Percentiles rank a stretch among this genome's conserved stretches.
Conservation (phyloP, 2,329 filamentous ascomycete genomes). For the Phyllosticta citriasiana region DNA sequence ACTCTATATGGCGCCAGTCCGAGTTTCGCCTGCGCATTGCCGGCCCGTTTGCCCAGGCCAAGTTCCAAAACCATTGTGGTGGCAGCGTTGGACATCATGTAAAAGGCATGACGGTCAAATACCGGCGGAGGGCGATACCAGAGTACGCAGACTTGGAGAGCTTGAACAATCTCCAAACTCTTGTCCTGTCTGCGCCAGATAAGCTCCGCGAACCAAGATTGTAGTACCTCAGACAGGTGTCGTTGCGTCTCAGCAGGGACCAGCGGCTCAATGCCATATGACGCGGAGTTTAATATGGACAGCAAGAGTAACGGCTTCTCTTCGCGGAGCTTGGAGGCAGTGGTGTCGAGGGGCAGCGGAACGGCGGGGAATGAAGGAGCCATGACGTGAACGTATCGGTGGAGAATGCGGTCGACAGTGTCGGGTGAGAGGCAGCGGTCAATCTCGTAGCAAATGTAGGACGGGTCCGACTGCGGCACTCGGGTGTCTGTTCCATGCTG, state of each 20-base stretch:
- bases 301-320: constrained; percentile 52
- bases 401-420: constrained; percentile 46
- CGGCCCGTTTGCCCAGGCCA: constrained; percentile 56
- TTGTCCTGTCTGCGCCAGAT: constrained; percentile 69
- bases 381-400: constrained; percentile 45
- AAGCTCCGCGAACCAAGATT: constrained; percentile 63
- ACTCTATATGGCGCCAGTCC: constrained; percentile 24
- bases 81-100: constrained; percentile 73
- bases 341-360: constrained; percentile 45
- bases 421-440: constrained; percentile 41
- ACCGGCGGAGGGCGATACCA: constrained; percentile 81
- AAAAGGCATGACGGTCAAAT: constrained; percentile 82
- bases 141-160: constrained; percentile 62
- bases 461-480: constrained; percentile 23
- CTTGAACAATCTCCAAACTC: constrained; percentile 72
- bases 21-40: constrained; percentile 29
- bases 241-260: constrained; percentile 49
- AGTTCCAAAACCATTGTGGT: constrained; percentile 77
- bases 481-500: constrained; percentile 5
- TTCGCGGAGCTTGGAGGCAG: constrained; percentile 44
- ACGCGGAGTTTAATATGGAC: constrained; percentile 45
- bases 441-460: constrained; percentile 28
- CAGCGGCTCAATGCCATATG: constrained; percentile 32
- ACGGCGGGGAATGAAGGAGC: constrained; percentile 48
- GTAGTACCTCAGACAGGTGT: constrained; percentile 56